Base-by-base conservation (phyloP, 2,329 filamentous ascomycete genomes). In the Fusarium illudens region DNA sequence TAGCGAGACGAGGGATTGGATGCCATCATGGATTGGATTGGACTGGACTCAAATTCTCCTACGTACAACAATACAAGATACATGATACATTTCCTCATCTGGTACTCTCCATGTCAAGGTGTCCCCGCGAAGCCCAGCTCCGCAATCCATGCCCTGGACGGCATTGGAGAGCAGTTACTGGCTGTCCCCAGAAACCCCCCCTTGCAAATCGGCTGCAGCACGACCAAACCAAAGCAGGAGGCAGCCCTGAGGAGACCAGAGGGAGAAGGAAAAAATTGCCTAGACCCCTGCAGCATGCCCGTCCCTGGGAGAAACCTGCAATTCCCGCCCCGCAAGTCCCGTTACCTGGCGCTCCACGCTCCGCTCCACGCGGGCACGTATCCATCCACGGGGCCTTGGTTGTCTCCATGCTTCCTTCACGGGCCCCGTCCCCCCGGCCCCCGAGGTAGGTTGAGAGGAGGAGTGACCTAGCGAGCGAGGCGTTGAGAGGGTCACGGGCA, bases 391-490 rank as follows among this genome's bases (percentile, higher is more conserved):
- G 54, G 46, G 29, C 52, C 33, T 39, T 53, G 58, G 39, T 20
- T 44, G 39, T 25, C 53, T 57, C 52, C 58, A 62, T 65, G 67
- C 64, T n/a, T n/a, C n/a, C 25, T 67, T 68, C 36, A 71, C 63
- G 60, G 44, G 48, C 61, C 62, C 66, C 54, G 54, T 63, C 61
- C 39, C 65, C 65, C 66, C 65, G 53, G 65, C 55, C 68, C 60
- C 68, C 68, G 68, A 70, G 67, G 67, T 65, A 70, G 67, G 67
- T 65, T 65, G 54, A 59, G 46, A 62, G 58, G 49, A 53, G 50
- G 22, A 17, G 22, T 32, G 30, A n/a, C n/a, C n/a, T n/a, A n/a
- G n/a, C n/a, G n/a, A n/a, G 39, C 25, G 25, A 25, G 39, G 39
- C 39, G 39, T 44, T 44, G 39, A 44, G 53, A 58, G 34, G 33